A percentile compares a stretch with the other conserved stretches of the same genome.
phyloP scores from a whole-genome alignment of 768 basidiomycete species.

The Amanita jacksonii region DNA sequence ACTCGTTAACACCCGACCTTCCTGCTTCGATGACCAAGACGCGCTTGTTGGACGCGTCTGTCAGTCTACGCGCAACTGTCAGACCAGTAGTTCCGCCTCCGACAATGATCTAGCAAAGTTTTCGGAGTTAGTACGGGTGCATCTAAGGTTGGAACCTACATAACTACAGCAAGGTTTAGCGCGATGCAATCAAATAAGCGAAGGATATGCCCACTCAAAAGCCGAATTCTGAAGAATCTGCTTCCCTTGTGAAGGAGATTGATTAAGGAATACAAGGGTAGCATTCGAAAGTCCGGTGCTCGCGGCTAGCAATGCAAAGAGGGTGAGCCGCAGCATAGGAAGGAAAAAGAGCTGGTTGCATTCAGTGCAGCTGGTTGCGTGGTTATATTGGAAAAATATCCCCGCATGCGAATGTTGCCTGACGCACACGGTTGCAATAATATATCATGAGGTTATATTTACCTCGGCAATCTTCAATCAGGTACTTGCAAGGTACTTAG shows the following conservation, averaged over 20 bases:
- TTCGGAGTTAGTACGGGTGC: not conserved
- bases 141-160: not conserved
- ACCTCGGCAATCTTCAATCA: conserved; percentile 55
- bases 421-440: conserved; percentile 42
- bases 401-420: no score
- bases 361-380: conserved; percentile 13
- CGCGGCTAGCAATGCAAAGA: conserved; percentile 6
- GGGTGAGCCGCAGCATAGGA: conserved; percentile 10
- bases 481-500: conserved; percentile 14
- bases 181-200: not conserved
- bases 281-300: conserved; percentile 11
- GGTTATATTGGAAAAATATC: no score
- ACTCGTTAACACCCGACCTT: conserved; percentile 15
- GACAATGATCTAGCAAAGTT: conserved; percentile 21
- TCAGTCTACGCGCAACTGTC: conserved; percentile 24
- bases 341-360: no score
- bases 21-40: conserved; percentile 34
- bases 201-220: conserved; percentile 20
- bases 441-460: conserved; percentile 15
- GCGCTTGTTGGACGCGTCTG: conserved; percentile 22
- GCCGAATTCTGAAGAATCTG: conserved; percentile 11
- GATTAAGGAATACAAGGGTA: conserved; percentile 15
- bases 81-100: conserved; percentile 26
- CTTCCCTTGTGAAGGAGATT: conserved; percentile 10
- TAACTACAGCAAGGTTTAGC: not conserved